Evolutionary conservation across 2,329 filamentous ascomycete genomes (phyloP), one percentile per base, ranked within the genome.

Genomic region (Pezicula rhizophila): DNA sequence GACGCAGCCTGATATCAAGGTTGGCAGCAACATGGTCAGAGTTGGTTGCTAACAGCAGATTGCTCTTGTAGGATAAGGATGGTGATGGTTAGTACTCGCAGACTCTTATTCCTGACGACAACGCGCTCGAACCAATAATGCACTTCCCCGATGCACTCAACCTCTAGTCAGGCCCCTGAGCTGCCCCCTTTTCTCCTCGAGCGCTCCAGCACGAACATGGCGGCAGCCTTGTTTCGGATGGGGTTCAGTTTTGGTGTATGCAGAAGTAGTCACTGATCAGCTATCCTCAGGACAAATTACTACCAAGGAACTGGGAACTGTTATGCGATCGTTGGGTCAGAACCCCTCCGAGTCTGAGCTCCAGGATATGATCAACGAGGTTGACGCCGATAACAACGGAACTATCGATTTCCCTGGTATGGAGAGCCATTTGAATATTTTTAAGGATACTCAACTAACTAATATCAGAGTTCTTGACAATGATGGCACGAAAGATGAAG

Each of bases 401-500:
- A 93, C 88, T 60, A 93, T 93, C 65, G 88, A 93, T 69, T 93
- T 93, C 69, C 88, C 88, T 65, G 88, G 88, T 92, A 80, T 61
- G 79, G 59, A 31, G 10, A 18, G 7, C 34, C 31, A 23, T 34
- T 12, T 43, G 12, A 18, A 28, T n/a, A 14, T 17, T 3, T 6
- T 8, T 28, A 34, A 11, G 15, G 11, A 28, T 28, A n/a, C 64
- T 69, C 52, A 68, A 61, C 53, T 46, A 57, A 34, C 31, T 18
- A n/a, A 46, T 51, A 46, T 40, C 64, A 92, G 88, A 93, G 67
- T 93, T 93, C 72, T 76, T 93, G 53, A 93, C 88, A 56, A 93
- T 93, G 88, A 93, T 93, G 88, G 88, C 88, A 52, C 82, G 88
- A 65, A 93, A 93, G 76, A 93, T 93, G 88, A 92, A 92, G 78